Percentiles rank a stretch among this genome's conserved stretches.
Conservation (phyloP, 305 asterid species). For the Fraxinus sp. region DNA sequence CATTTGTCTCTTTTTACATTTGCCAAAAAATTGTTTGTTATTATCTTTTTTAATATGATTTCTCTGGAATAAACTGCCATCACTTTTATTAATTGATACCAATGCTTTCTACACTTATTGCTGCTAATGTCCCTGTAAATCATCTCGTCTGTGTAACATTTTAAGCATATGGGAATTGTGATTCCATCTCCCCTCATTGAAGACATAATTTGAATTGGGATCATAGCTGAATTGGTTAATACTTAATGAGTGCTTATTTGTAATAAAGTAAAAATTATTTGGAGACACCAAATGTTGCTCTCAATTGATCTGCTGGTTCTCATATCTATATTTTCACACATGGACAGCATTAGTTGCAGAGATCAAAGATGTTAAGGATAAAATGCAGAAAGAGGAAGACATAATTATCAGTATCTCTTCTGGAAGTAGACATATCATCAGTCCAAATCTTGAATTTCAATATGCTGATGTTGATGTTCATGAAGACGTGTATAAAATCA, state of each 20-base stretch:
- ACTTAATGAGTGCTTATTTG: not conserved
- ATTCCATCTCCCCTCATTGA: not conserved
- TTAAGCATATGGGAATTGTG: not conserved
- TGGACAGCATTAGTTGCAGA: constrained; percentile 80
- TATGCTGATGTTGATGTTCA: constrained; percentile 75
- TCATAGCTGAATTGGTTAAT: not conserved
- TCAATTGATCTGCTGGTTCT: constrained; percentile 27
- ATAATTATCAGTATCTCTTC: constrained; percentile 75
- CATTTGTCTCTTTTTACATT: not conserved
- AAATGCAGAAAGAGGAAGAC: constrained; percentile 78
- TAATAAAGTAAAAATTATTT: not conserved
- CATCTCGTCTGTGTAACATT: not conserved
- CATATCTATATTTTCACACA: constrained; percentile 23
- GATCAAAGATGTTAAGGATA: constrained; percentile 88
- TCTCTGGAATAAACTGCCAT: not conserved
- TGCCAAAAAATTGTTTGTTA: not conserved
- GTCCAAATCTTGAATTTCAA: constrained; percentile 76
- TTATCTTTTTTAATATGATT: not conserved
- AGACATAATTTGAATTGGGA: not conserved
- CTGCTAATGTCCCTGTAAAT: not conserved
- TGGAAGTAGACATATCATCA: constrained; percentile 69
- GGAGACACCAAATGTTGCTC: constrained; percentile 1
- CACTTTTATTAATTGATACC: not conserved
- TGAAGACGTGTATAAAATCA: constrained; percentile 77
- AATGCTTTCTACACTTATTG: not conserved